These are phyloP conservation scores for Cornus suecica DNA, from an alignment of 148 eudicot species.

Conservation along the genomic window DNA sequence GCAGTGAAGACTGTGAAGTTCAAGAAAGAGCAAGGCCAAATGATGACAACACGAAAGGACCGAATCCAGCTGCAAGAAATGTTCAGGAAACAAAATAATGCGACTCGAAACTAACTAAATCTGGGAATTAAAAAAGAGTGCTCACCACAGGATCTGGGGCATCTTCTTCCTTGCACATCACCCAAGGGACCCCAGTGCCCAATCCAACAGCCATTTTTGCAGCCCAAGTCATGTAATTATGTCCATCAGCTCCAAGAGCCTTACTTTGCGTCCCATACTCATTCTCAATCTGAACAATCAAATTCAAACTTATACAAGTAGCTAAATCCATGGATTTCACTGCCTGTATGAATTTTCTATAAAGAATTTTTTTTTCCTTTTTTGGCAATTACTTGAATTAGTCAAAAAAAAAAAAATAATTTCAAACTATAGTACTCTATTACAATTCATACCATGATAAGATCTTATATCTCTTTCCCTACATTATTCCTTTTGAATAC, in stretches of 20 bases:
- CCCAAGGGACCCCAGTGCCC: slow-evolving; percentile 34
- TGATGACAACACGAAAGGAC: background rate
- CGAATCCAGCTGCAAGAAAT: too few species aligned
- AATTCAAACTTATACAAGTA: too few species aligned
- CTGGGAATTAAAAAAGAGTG: background rate
- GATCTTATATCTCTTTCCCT: too few species aligned
- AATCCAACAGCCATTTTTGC: slow-evolving; percentile 29
- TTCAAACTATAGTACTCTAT: too few species aligned
- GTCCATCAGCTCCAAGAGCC: slow-evolving; percentile 21
- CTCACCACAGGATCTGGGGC: slow-evolving; percentile 31
- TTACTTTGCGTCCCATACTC: slow-evolving; percentile 16
- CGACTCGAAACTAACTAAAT: background rate
- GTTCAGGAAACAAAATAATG: background rate
- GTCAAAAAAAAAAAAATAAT: too few species aligned
- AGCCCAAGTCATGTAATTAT: slow-evolving; percentile 25
- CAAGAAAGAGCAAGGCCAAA: background rate
- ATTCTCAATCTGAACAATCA: background rate
- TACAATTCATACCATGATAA: too few species aligned
- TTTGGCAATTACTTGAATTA: background rate
- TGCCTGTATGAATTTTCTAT: background rate
- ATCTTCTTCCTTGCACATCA: slow-evolving; percentile 34
- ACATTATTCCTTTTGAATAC: too few species aligned
- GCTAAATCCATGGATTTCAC: background rate
- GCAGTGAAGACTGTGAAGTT: background rate
- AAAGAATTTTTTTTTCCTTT: too few species aligned